Conservation (phyloP, 352 stramenopile species). For the Phytophthora foliorum region DNA sequence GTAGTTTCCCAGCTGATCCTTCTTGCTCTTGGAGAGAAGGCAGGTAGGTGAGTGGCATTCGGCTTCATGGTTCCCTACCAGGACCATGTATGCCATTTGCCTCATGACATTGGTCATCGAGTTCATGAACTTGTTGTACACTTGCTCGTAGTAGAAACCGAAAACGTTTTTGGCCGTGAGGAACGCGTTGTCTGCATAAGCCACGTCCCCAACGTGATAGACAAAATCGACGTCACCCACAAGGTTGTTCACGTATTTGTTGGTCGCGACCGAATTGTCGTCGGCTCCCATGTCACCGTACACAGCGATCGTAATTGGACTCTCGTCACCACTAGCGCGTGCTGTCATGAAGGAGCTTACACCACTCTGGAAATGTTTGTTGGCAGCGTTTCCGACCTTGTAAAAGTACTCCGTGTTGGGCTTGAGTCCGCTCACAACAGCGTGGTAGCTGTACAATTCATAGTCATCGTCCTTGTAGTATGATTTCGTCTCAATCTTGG, state of each 20-base stretch:
- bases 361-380: conserved; percentile 35
- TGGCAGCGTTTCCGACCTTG: conserved; percentile 18
- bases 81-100: conserved; percentile 71
- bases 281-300: conserved; percentile 43
- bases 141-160: conserved; percentile 49
- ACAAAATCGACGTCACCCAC: conserved; percentile 38
- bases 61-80: conserved; percentile 77
- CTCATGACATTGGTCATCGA: conserved; percentile 48
- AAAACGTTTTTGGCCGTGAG: conserved; percentile 33
- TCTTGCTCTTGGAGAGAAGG: conserved; percentile 33
- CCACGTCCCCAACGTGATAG: conserved; percentile 43
- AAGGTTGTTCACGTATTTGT: conserved; percentile 47
- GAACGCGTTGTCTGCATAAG: conserved; percentile 45
- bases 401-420: conserved; percentile 51
- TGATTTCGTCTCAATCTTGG: conserved; percentile 24
- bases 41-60: conserved; percentile 60
- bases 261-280: conserved; percentile 37
- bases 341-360: conserved; percentile 47
- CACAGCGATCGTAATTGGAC: conserved; percentile 38
- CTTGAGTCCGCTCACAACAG: conserved; percentile 38
- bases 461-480: conserved; percentile 58
- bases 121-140: conserved; percentile 82
- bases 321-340: conserved; percentile 23
- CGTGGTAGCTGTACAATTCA: conserved; percentile 55
- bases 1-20: conserved; percentile 56